These are phyloP conservation scores for Murraya koenigii DNA, from an alignment of 345 rosid genomes.

Conservation along the genomic window DNA sequence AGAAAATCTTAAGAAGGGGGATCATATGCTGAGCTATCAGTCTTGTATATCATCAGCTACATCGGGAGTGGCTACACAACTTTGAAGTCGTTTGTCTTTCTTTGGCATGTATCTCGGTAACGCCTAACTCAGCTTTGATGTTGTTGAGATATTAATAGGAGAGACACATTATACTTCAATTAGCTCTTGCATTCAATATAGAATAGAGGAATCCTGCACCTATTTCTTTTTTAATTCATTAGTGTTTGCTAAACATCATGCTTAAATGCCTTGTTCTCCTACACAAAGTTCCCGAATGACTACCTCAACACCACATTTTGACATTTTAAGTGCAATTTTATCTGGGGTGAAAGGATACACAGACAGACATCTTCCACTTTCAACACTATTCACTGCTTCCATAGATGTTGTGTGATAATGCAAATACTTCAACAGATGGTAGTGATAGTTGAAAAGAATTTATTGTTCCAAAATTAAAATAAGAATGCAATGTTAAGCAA, in stretches of 20 bases:
- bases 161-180: neutral
- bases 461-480: neutral
- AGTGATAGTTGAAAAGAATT: neutral
- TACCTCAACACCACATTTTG: neutral
- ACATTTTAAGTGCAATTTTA: neutral
- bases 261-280: neutral
- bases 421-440: neutral
- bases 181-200: neutral
- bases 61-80: neutral
- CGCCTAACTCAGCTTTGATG: neutral
- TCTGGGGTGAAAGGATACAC: neutral
- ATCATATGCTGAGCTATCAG: too few species aligned
- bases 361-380: neutral
- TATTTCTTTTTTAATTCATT: neutral
- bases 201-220: neutral
- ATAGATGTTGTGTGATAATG: neutral
- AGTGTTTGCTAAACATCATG: neutral
- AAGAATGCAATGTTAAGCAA: neutral
- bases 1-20: too few species aligned
- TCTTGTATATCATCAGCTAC: neutral
- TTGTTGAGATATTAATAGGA: too few species aligned
- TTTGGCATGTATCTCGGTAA: neutral
- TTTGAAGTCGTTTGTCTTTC: neutral
- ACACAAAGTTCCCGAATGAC: neutral
- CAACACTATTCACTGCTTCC: neutral